A percentile compares a stretch with the other conserved stretches of the same genome.
Evolutionary conservation across 495 filamentous ascomycete genomes (phyloP).

Genomic region (Hypoxylon rickii): DNA sequence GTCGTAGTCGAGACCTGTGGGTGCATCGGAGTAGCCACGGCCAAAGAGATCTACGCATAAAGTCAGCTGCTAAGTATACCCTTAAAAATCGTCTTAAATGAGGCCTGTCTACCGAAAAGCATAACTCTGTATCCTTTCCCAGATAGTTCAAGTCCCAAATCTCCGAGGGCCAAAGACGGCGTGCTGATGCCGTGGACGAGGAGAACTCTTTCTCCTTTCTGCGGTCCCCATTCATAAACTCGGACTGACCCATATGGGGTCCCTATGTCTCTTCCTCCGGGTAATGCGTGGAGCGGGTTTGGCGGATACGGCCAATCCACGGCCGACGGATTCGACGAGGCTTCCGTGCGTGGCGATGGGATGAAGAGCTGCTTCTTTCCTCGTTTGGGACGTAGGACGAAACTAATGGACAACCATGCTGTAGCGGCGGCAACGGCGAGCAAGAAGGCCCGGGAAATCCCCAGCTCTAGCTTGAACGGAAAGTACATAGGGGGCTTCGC

Average conservation of each 20-base stretch:
- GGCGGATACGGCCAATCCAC: slow-evolving; percentile 57
- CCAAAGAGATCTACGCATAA: slow-evolving; percentile 66
- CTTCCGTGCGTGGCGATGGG: slow-evolving; percentile 39
- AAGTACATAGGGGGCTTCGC: neutral
- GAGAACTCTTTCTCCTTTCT: slow-evolving; percentile 67
- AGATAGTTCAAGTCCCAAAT: slow-evolving; percentile 64
- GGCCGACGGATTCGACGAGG: slow-evolving; percentile 18
- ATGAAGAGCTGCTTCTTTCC: slow-evolving; percentile 31
- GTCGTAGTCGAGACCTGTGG: slow-evolving; percentile 70
- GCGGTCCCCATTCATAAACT: slow-evolving; percentile 78
- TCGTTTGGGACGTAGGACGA: slow-evolving; percentile 22
- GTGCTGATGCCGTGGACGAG: slow-evolving; percentile 78
- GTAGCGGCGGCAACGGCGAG: slow-evolving; percentile 1
- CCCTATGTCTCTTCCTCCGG: slow-evolving; percentile 69
- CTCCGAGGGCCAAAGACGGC: slow-evolving; percentile 65
- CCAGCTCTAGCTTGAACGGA: neutral
- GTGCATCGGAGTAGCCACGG: slow-evolving; percentile 76
- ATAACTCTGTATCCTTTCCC: slow-evolving; percentile 71
- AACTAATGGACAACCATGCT: neutral
- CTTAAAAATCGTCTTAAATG: neutral
- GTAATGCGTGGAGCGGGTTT: slow-evolving; percentile 75
- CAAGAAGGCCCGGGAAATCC: neutral
- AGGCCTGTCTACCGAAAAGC: slow-evolving; percentile 60
- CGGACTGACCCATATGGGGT: slow-evolving; percentile 73
- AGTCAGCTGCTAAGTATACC: neutral